phyloP scores from a whole-genome alignment of 2,329 filamentous ascomycete species.

The Venturia aucupariae region DNA sequence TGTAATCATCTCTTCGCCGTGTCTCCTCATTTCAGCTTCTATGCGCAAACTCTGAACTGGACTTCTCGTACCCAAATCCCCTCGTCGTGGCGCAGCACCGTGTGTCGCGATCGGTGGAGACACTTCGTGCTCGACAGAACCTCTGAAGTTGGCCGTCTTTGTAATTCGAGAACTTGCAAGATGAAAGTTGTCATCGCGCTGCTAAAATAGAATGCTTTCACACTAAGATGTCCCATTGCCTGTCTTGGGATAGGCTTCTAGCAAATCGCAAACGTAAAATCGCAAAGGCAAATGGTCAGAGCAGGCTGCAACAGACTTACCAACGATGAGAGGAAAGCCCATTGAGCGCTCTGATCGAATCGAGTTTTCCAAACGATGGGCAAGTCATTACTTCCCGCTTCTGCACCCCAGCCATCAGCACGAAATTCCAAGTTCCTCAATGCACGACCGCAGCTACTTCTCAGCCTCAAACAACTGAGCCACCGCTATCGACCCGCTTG shows the following conservation, averaged over 20 bases:
- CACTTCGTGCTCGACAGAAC: not conserved
- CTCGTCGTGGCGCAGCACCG: not conserved
- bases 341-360: not conserved
- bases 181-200: not conserved
- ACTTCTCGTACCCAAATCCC: not conserved
- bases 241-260: not conserved
- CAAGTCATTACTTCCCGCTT: not conserved
- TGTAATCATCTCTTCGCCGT: not conserved
- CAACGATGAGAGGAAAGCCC: not conserved
- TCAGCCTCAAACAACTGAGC: slow-evolving; percentile 4
- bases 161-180: not conserved
- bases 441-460: not conserved
- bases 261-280: not conserved
- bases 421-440: not conserved
- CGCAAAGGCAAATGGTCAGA: not conserved
- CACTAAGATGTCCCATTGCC: not conserved
- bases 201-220: not conserved
- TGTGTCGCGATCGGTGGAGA: not conserved
- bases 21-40: not conserved
- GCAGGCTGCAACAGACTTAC: not conserved
- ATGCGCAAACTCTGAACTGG: not conserved
- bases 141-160: not conserved
- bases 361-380: not conserved
- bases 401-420: not conserved
- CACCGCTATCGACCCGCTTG: not conserved